A percentile compares a stretch with the other conserved stretches of the same genome.
Evolutionary conservation across 148 eudicot genomes (phyloP).

Genomic region (Dianthus caryophyllus): DNA sequence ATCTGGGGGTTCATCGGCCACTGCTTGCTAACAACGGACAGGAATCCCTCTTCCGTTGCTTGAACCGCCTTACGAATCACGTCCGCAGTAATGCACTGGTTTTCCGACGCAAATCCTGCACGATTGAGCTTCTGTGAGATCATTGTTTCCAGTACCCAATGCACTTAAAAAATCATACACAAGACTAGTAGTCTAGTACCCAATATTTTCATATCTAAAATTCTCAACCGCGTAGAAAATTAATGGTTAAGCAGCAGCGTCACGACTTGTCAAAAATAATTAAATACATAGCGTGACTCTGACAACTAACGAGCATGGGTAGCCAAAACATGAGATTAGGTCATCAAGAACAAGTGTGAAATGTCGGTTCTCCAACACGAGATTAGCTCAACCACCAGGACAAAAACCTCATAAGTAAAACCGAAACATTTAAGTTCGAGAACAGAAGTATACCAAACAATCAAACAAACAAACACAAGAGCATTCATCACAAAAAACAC

Average conservation of each 20-base stretch:
- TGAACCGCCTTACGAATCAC: conserved; percentile 71
- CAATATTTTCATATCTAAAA: not conserved
- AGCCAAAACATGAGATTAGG: not conserved
- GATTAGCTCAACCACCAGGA: too few relatives aligned
- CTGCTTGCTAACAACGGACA: conserved; percentile 60
- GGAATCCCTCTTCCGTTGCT: conserved; percentile 81
- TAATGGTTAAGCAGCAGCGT: too few relatives aligned
- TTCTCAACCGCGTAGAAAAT: too few relatives aligned
- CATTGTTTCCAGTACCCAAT: not conserved
- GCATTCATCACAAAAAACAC: not conserved
- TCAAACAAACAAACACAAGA: not conserved
- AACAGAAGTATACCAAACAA: not conserved
- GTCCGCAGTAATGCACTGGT: conserved; percentile 64
- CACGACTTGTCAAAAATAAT: conserved; percentile 1
- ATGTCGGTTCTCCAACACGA: too few relatives aligned
- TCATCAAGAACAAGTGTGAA: not conserved
- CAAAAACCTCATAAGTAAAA: not conserved
- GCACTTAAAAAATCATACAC: not conserved
- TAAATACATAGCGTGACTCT: not conserved
- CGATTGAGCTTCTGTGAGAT: not conserved
- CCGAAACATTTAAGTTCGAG: not conserved
- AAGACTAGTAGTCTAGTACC: conserved; percentile 10
- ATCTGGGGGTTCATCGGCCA: conserved; percentile 71
- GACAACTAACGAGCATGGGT: not conserved
- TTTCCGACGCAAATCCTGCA: conserved; percentile 69